phyloP scores from a whole-genome alignment of 345 rosid species.

The Lumnitzera littorea region DNA sequence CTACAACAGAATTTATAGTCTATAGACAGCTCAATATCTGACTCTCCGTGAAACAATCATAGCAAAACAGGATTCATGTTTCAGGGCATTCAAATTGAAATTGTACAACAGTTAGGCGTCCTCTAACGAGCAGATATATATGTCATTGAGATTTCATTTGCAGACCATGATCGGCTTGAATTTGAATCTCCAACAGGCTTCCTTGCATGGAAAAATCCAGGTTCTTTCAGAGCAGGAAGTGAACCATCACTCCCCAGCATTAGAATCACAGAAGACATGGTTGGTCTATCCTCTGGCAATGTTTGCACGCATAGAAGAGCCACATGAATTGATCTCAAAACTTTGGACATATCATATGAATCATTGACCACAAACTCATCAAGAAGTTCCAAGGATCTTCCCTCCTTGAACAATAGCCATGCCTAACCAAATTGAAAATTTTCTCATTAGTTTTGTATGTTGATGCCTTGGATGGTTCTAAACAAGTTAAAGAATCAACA shows the following conservation, averaged over 20 bases:
- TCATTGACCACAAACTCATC: slow-evolving; percentile 12
- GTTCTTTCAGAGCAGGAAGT: slow-evolving; percentile 30
- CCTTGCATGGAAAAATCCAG: slow-evolving; percentile 19
- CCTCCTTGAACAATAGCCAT: slow-evolving; percentile 35
- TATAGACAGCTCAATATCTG: no score
- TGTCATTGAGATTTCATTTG: slow-evolving; percentile 25
- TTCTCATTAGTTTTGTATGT: no score
- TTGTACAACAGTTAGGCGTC: slow-evolving; percentile 9
- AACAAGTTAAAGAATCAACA: background rate
- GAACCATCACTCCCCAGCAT: slow-evolving; percentile 38
- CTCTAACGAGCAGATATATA: slow-evolving; percentile 3
- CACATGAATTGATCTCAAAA: slow-evolving; percentile 30
- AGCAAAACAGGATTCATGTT: no score
- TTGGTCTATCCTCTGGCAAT: slow-evolving; percentile 38
- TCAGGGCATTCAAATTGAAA: background rate
- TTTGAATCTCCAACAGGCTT: background rate
- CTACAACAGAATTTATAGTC: no score
- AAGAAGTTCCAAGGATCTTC: slow-evolving; percentile 23
- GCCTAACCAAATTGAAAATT: slow-evolving; percentile 12
- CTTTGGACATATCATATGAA: slow-evolving; percentile 11
- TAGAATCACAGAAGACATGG: slow-evolving; percentile 32
- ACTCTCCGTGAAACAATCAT: no score
- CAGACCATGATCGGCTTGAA: background rate
- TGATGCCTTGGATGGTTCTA: no score
- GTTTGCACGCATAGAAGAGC: slow-evolving; percentile 41